Percentiles rank a stretch among this genome's conserved stretches.
Evolutionary conservation across 1,139 yeast genomes (phyloP).

Genomic region (Debaryomyces singareniensis): DNA sequence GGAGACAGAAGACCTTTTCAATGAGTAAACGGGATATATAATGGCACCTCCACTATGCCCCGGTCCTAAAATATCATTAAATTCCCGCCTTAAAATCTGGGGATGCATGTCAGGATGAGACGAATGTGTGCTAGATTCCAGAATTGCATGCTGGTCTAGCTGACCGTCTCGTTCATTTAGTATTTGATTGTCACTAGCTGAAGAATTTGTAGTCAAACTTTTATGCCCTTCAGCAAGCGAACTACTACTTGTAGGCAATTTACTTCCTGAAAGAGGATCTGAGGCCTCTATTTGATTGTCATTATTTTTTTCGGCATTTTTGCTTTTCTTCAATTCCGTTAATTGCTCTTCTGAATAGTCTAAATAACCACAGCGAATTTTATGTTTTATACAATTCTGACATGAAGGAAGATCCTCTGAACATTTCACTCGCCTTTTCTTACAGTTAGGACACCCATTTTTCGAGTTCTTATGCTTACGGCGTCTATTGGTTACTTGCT

Average conservation of each 20-base stretch:
- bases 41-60: conserved; percentile 20
- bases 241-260: neutral
- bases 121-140: too few species aligned
- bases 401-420: conserved; percentile 38
- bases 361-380: conserved; percentile 35
- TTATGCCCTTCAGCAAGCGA: neutral
- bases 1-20: conserved; percentile 1
- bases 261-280: too few species aligned
- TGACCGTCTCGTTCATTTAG: too few species aligned
- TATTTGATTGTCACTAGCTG: neutral
- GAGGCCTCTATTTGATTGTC: too few species aligned
- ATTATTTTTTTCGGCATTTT: conserved; percentile 4
- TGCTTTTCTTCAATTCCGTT: conserved; percentile 19
- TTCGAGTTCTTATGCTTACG: conserved; percentile 28
- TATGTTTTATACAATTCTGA: conserved; percentile 35
- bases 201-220: neutral
- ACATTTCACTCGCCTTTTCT: conserved; percentile 39
- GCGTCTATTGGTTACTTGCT: too few species aligned
- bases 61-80: conserved; percentile 18
- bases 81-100: conserved; percentile 18
- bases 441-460: conserved; percentile 40
- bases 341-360: conserved; percentile 30
- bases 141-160: too few species aligned
- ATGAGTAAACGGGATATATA: conserved; percentile 34
- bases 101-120: conserved; percentile 5